Percentiles rank a stretch among this genome's conserved stretches.
These are phyloP conservation scores for Phaeosphaeriaceae sp. DNA, from an alignment of 2,329 filamentous ascomycete genomes.

Conservation along the genomic window DNA sequence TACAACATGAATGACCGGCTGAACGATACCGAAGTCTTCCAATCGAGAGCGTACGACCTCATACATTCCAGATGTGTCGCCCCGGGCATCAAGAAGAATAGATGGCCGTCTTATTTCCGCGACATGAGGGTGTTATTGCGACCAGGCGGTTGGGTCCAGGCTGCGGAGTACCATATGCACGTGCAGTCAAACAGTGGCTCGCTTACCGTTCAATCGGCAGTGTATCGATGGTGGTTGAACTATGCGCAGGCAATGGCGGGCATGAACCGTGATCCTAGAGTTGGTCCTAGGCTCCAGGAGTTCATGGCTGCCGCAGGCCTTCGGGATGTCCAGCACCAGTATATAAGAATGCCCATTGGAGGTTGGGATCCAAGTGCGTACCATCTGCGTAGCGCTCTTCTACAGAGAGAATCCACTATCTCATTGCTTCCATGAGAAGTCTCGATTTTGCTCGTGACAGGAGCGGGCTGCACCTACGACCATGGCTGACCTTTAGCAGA, in stretches of 20 bases:
- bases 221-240: conserved; percentile 45
- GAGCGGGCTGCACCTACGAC: neutral
- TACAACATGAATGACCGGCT: conserved; percentile 50
- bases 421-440: neutral
- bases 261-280: conserved; percentile 43
- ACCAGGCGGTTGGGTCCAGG: conserved; percentile 83
- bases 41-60: conserved; percentile 76
- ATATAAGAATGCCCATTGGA: conserved; percentile 46
- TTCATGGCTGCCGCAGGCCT: conserved; percentile 41
- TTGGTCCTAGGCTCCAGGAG: conserved; percentile 38
- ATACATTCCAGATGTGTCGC: conserved; percentile 79
- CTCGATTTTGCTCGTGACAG: neutral
- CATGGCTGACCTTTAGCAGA: conserved; percentile 23
- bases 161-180: conserved; percentile 87
- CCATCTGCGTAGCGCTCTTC: neutral
- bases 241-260: conserved; percentile 46
- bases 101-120: conserved; percentile 78
- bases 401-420: neutral
- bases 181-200: conserved; percentile 85
- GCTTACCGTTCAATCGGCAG: conserved; percentile 61
- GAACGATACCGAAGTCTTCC: conserved; percentile 58
- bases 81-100: conserved; percentile 72
- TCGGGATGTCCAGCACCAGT: conserved; percentile 36
- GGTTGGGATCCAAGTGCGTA: conserved; percentile 45
- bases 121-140: conserved; percentile 77